These are phyloP conservation scores for Penicillium freii DNA, from an alignment of 2,329 filamentous ascomycete genomes.

Conservation along the genomic window DNA sequence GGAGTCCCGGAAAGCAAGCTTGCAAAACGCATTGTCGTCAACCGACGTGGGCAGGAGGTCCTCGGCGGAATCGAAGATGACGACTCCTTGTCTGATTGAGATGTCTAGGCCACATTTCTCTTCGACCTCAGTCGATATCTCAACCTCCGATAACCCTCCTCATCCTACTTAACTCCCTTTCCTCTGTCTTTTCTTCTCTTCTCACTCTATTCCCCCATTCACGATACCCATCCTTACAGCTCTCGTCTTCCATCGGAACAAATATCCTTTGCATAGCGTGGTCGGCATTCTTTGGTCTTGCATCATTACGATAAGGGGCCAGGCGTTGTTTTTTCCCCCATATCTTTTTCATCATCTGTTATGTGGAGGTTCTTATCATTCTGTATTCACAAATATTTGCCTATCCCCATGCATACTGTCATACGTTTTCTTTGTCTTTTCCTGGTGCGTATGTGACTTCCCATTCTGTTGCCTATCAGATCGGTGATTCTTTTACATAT, in stretches of 20 bases:
- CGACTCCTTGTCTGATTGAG: constrained; percentile 31
- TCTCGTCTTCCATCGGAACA: constrained; percentile 26
- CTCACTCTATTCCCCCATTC: constrained; percentile 24
- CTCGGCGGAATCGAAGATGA: constrained; percentile 32
- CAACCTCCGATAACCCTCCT: background rate
- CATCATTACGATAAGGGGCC: constrained; percentile 33
- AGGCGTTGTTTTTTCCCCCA: constrained; percentile 33
- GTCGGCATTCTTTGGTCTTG: constrained; percentile 36
- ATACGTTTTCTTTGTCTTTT: constrained; percentile 11
- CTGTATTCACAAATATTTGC: constrained; percentile 8
- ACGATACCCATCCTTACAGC: constrained; percentile 42
- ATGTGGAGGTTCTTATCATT: constrained; percentile 11
- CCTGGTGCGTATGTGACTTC: constrained; percentile 10
- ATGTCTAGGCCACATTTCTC: background rate
- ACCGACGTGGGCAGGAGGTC: constrained; percentile 41
- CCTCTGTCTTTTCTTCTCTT: constrained; percentile 16
- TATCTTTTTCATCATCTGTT: constrained; percentile 17
- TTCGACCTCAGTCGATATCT: background rate
- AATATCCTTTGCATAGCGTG: constrained; percentile 42
- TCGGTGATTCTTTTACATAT: constrained; percentile 6
- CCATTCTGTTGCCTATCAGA: constrained; percentile 7
- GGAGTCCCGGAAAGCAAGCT: constrained; percentile 74
- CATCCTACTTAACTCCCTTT: constrained; percentile 8
- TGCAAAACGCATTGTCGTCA: constrained; percentile 67
- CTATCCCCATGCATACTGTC: constrained; percentile 5